Evolutionary conservation across 441 rosid genomes (phyloP), one percentile per base, ranked within the genome.

Genomic region (Populus tomentosa): DNA sequence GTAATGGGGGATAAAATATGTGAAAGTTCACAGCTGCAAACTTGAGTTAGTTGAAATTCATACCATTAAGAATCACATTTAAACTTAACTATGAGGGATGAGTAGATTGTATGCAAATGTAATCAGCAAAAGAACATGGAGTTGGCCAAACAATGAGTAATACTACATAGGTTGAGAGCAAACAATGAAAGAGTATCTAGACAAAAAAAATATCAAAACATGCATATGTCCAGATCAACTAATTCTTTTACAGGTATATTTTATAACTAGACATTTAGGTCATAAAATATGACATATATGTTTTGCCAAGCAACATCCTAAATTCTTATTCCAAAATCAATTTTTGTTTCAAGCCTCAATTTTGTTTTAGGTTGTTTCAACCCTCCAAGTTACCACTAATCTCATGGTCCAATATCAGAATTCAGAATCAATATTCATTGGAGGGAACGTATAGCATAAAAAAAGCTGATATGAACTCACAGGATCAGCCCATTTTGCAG

Each of bases 401-500:
- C 16, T 66, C 6, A 21, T 70, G 28, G 10, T 59, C 46, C 69
- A 59, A 35, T 42, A 38, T 62, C 67, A 69, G 53, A 74, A 46
- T 32, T 8, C 6, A 71, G 10, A 20, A 32, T 21, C 26, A 61
- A 21, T 21, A 3, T 23, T 23, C 18, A 64, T 18, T 18, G 23
- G 10, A 71, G 36, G 59, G 61, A 28, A 65, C 16, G 32, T 3
- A 69, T 20, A 72, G 42, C 40, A 73, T 23, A 63, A 74, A 24
- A 73, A 63, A 28, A 6, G 28, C 21, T 59, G 10, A 40, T 4
- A 33, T 32, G 20, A 75, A 85, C 99, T 92, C 78, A 96, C 99
- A 70, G 99, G 94, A 88, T 94, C 92, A 74, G 95, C 93, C 99
- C 99, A 96, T 84, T 96, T 96, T 79, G 97, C 98, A 80, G 97